A percentile compares a stretch with the other conserved stretches of the same genome.
These are phyloP conservation scores for Eleusine coracana DNA, from an alignment of 176 grass and related monocot genomes.

Conservation along the genomic window DNA sequence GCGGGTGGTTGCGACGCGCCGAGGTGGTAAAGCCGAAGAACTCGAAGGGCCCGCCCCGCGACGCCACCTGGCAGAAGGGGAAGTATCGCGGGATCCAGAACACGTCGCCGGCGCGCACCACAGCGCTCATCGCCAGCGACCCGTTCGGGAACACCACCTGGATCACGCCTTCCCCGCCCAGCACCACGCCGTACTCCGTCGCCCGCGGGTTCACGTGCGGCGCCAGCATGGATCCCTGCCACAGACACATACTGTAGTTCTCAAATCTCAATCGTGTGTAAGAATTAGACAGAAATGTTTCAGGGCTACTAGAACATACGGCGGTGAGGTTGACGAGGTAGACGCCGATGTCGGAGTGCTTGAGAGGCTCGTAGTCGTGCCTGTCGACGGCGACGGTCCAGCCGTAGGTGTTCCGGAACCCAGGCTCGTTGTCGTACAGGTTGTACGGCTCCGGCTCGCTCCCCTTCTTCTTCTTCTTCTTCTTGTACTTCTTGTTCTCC, in stretches of 20 bases:
- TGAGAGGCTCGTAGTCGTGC: constrained; percentile 63
- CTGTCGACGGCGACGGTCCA: constrained; percentile 75
- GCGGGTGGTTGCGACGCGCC: constrained; percentile 65
- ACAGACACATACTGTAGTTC: too few relatives aligned
- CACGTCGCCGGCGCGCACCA: constrained; percentile 62
- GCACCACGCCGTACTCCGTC: constrained; percentile 83
- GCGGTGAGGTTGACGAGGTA: constrained; percentile 90
- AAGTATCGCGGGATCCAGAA: constrained; percentile 91
- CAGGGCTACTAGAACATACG: constrained; percentile 20
- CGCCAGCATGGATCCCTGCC: constrained; percentile 84
- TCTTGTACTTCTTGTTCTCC: constrained; percentile 23
- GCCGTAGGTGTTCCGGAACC: constrained; percentile 76
- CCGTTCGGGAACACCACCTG: constrained; percentile 87
- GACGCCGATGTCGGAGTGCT: constrained; percentile 68
- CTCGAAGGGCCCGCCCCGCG: constrained; percentile 60
- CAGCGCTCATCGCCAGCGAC: constrained; percentile 64
- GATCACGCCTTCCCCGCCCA: constrained; percentile 57
- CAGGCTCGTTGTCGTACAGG: constrained; percentile 62
- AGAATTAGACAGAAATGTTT: not conserved
- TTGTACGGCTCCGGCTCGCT: constrained; percentile 66
- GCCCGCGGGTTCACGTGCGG: constrained; percentile 86
- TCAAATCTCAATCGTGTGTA: not conserved
- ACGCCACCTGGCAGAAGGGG: constrained; percentile 86
- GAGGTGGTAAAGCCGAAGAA: constrained; percentile 98
- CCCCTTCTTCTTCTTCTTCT: constrained; percentile 45